phyloP scores from a whole-genome alignment of 306 rosid genomes.

The Cajanus cajan region DNA sequence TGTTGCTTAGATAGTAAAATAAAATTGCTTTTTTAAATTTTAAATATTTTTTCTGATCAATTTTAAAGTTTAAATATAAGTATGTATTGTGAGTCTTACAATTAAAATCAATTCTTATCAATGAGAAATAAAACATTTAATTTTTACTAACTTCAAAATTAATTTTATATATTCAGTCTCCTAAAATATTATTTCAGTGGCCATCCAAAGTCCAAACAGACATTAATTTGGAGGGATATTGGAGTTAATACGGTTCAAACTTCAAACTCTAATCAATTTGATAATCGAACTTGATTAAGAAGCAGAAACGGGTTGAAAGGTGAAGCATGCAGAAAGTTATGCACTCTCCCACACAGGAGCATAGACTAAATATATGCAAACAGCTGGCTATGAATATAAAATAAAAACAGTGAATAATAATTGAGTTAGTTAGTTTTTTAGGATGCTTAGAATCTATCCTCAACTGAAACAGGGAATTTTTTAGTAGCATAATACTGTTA shows the following conservation, averaged over 20 bases:
- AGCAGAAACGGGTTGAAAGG: neutral
- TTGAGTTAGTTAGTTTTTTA: neutral
- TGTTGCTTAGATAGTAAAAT: neutral
- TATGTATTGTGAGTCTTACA: neutral
- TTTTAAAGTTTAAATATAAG: neutral
- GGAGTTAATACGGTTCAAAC: neutral
- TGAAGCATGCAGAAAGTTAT: constrained; percentile 16
- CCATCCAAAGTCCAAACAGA: neutral
- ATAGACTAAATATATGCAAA: constrained; percentile 17
- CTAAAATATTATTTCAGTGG: neutral
- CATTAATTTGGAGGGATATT: neutral
- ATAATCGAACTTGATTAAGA: neutral
- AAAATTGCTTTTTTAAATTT: neutral
- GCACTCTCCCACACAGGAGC: neutral
- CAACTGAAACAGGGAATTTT: constrained; percentile 49
- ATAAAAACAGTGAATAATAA: constrained; percentile 12
- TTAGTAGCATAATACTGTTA: constrained; percentile 46
- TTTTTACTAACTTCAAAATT: too few relatives aligned
- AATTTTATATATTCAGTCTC: neutral
- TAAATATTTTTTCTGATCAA: too few relatives aligned
- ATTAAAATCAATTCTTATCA: neutral
- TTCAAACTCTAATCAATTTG: too few relatives aligned
- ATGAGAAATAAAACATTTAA: too few relatives aligned
- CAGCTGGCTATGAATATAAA: constrained; percentile 31
- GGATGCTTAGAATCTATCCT: constrained; percentile 41